phyloP scores from a whole-genome alignment of 2,329 filamentous ascomycete genomes.

The Penicillium frequentans region DNA sequence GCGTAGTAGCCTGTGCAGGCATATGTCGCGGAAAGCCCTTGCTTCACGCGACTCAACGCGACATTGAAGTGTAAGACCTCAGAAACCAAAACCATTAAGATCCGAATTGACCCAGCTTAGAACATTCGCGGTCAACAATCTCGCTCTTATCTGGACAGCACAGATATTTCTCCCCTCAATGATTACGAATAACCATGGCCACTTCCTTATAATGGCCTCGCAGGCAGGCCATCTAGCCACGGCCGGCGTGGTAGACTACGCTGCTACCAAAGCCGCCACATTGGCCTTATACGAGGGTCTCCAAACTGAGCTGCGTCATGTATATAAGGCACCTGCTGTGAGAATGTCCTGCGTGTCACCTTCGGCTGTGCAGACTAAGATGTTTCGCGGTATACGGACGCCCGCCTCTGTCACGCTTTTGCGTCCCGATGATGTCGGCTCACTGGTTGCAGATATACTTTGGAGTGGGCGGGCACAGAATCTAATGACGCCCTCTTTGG shows the following conservation, averaged over 20 bases:
- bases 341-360: conserved; percentile 2
- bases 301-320: conserved; percentile 4
- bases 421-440: conserved; percentile 1
- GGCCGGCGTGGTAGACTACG: conserved; percentile 4
- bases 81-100: too few species aligned
- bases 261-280: conserved; percentile 2
- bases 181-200: conserved; percentile 2
- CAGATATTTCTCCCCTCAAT: conserved; percentile 1
- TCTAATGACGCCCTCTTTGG: conserved; percentile 1
- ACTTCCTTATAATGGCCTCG: conserved; percentile 8
- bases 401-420: neutral
- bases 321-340: conserved; percentile 5
- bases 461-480: conserved; percentile 7
- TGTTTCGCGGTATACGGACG: conserved; percentile 2
- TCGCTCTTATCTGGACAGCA: neutral
- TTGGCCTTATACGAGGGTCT: conserved; percentile 5
- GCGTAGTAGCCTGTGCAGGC: conserved; percentile 3
- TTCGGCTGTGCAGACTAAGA: conserved; percentile 3
- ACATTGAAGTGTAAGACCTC: conserved; percentile 4
- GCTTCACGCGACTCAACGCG: neutral
- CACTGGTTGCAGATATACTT: conserved; percentile 4
- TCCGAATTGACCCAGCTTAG: neutral
- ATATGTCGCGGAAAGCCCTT: conserved; percentile 5
- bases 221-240: conserved; percentile 4
- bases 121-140: neutral